A percentile compares a stretch with the other conserved stretches of the same genome.
These are phyloP conservation scores for Torulaspora pretoriensis DNA, from an alignment of 1,139 yeast genomes.

Conservation along the genomic window DNA sequence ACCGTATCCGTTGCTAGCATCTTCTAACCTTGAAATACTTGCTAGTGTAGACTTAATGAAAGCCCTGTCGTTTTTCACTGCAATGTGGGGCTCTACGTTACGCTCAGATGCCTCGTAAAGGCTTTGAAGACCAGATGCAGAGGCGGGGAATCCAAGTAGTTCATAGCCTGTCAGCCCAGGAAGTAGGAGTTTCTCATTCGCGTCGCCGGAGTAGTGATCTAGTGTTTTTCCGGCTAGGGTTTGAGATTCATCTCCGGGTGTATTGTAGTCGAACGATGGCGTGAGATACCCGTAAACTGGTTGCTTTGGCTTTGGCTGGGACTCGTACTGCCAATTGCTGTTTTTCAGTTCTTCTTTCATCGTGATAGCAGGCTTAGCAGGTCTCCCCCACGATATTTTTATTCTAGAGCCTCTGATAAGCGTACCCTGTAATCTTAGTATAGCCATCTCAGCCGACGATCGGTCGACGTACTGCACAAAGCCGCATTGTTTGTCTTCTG, in stretches of 20 bases:
- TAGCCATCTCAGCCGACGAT: slow-evolving; percentile 68
- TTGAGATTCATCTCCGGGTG: background rate
- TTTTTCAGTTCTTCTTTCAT: slow-evolving; percentile 18
- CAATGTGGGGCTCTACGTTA: slow-evolving; percentile 11
- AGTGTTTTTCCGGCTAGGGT: no score
- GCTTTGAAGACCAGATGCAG: slow-evolving; percentile 13
- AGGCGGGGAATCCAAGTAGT: slow-evolving; percentile 6
- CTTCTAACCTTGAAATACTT: slow-evolving; percentile 26
- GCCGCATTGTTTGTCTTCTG: slow-evolving; percentile 69
- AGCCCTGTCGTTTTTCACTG: slow-evolving; percentile 15
- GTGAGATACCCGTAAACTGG: slow-evolving; percentile 14
- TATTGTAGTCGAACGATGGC: background rate
- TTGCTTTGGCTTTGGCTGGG: slow-evolving; percentile 17
- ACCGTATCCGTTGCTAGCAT: slow-evolving; percentile 28
- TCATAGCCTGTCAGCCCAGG: slow-evolving; percentile 17
- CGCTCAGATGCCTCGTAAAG: background rate
- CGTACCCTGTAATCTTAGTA: slow-evolving; percentile 69
- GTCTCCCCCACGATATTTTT: slow-evolving; percentile 68
- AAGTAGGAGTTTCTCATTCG: slow-evolving; percentile 6
- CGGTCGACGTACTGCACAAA: slow-evolving; percentile 61
- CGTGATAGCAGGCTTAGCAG: slow-evolving; percentile 24
- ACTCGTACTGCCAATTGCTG: slow-evolving; percentile 10
- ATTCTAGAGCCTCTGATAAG: slow-evolving; percentile 65
- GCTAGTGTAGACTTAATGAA: slow-evolving; percentile 18
- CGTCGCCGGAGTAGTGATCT: background rate